These are phyloP conservation scores for Yarrowia hollandica DNA, from an alignment of 805 yeast species.

Conservation along the genomic window DNA sequence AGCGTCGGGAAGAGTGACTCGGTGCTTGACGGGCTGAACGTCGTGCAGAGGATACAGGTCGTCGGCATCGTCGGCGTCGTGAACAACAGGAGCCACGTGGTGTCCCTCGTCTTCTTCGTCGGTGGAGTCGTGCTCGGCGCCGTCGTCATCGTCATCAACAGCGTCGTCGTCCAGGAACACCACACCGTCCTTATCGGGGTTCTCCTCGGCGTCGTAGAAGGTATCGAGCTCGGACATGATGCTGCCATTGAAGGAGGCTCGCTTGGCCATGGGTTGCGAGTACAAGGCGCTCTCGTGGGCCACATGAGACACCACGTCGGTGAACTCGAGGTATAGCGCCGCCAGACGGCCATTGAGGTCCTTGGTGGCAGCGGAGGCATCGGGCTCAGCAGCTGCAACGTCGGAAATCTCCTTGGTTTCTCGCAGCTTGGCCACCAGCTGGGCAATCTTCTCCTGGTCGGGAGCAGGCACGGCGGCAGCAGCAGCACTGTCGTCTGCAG, in stretches of 20 bases:
- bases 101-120: constrained; percentile 32
- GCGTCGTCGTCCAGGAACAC: constrained; percentile 33
- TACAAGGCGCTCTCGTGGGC: constrained; percentile 9
- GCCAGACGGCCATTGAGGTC: constrained; percentile 12
- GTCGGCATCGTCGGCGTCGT: constrained; percentile 30
- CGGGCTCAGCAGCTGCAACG: constrained; percentile 13
- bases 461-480: background rate
- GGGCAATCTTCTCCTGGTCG: constrained; percentile 7
- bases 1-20: constrained; percentile 57
- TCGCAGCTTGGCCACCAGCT: constrained; percentile 21
- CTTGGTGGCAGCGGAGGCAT: background rate
- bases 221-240: constrained; percentile 34
- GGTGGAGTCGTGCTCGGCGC: constrained; percentile 30
- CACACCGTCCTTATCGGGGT: constrained; percentile 33
- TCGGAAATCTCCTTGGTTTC: constrained; percentile 26
- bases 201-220: constrained; percentile 34
- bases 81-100: constrained; percentile 23
- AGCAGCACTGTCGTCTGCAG: background rate
- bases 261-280: constrained; percentile 14
- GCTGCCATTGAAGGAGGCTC: constrained; percentile 32
- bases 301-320: constrained; percentile 2
- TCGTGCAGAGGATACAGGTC: constrained; percentile 68
- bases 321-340: constrained; percentile 15
- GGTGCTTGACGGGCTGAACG: constrained; percentile 48
- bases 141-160: constrained; percentile 33